Evolutionary conservation across 257 asterid species (phyloP).

Genomic region (Solanum sejunctum): DNA sequence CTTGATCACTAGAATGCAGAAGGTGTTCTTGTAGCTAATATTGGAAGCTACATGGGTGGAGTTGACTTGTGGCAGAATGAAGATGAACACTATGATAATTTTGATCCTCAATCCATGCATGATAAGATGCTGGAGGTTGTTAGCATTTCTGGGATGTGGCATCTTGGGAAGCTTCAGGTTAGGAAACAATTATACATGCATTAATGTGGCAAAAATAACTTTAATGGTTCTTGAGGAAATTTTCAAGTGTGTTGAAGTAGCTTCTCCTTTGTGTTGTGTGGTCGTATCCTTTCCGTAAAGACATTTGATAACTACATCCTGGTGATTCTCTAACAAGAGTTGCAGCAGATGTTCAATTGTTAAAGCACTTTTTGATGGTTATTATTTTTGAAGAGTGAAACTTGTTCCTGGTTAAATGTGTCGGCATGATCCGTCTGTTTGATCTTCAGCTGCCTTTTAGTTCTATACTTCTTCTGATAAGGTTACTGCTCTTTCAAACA

Average conservation of each 20-base stretch:
- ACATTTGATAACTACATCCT: neutral
- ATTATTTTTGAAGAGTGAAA: neutral
- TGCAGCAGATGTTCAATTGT: neutral
- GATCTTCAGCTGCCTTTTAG: neutral
- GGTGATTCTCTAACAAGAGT: neutral
- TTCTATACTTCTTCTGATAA: neutral
- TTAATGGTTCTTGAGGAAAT: neutral
- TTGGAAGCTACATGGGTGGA: conserved; percentile 99
- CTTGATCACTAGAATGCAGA: conserved; percentile 64
- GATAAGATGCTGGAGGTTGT: conserved; percentile 96
- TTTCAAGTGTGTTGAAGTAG: neutral
- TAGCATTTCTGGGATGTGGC: conserved; percentile 97
- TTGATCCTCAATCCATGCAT: conserved; percentile 98
- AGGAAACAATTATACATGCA: neutral
- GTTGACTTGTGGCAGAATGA: conserved; percentile 99
- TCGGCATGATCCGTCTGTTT: neutral
- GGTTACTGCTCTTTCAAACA: conserved; percentile 13
- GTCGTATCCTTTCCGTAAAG: neutral
- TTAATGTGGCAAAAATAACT: neutral
- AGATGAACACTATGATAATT: conserved; percentile 76
- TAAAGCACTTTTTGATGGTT: neutral
- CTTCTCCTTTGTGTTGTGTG: neutral
- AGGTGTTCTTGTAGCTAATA: conserved; percentile 88
- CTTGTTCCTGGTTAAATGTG: neutral
- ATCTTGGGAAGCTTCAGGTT: conserved; percentile 98